A percentile compares a stretch with the other conserved stretches of the same genome.
Evolutionary conservation across 805 yeast species (phyloP).

Genomic region (Cyberlindnera mrakii): DNA sequence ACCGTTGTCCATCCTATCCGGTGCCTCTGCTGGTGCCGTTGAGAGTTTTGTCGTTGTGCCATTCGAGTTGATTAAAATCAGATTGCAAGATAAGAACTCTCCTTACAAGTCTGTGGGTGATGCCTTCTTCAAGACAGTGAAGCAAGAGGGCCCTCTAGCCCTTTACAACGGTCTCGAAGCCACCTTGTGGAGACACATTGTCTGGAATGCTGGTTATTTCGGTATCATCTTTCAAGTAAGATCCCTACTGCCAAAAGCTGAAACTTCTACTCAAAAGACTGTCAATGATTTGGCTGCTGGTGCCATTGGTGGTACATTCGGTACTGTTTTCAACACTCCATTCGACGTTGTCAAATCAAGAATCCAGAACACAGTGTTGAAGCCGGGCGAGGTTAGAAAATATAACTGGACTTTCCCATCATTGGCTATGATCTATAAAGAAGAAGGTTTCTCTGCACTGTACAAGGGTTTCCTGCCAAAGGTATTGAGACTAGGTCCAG

Average conservation of each 20-base stretch:
- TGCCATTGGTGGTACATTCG: conserved; percentile 93
- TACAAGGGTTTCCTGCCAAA: conserved; percentile 97
- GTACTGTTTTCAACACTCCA: conserved; percentile 94
- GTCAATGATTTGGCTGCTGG: conserved; percentile 88
- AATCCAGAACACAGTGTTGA: conserved; percentile 68
- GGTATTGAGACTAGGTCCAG: conserved; percentile 96
- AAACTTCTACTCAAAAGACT: conserved; percentile 66
- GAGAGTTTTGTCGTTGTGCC: conserved; percentile 98
- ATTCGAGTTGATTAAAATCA: conserved; percentile 90
- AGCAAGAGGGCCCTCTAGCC: conserved; percentile 72
- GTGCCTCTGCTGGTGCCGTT: conserved; percentile 98
- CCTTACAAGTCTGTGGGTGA: conserved; percentile 80
- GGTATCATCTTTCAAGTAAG: conserved; percentile 91
- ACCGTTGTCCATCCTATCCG: conserved; percentile 81
- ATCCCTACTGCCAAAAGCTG: conserved; percentile 69
- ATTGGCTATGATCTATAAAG: conserved; percentile 63
- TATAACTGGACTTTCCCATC: conserved; percentile 92
- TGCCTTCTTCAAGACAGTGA: conserved; percentile 67
- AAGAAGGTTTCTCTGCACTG: conserved; percentile 88
- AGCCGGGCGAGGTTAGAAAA: conserved; percentile 73
- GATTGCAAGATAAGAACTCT: conserved; percentile 84
- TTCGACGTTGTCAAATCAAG: conserved; percentile 97
- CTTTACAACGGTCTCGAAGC: conserved; percentile 94
- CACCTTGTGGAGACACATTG: conserved; percentile 92
- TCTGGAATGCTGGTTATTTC: conserved; percentile 98